These are phyloP conservation scores for Pichia occidentalis DNA, from an alignment of 805 yeast species.

Conservation along the genomic window DNA sequence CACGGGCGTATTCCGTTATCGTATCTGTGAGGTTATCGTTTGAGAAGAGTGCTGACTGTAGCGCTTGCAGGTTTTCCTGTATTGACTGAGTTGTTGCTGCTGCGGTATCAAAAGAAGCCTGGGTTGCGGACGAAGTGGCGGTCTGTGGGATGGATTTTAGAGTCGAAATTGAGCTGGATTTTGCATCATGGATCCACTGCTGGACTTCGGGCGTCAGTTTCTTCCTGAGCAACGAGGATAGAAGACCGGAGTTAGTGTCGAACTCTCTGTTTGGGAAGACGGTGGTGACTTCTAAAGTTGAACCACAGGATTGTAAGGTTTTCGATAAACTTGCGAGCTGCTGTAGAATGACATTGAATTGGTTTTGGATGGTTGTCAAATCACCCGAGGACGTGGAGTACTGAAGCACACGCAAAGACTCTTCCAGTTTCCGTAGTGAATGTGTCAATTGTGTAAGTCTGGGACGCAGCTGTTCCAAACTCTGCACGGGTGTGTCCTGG, in stretches of 20 bases:
- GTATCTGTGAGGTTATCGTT: conserved; percentile 66
- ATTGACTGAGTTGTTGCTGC: conserved; percentile 8
- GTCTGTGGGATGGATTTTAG: background rate
- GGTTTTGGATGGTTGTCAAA: conserved; percentile 70
- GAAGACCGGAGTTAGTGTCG: conserved; percentile 78
- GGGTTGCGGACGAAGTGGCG: background rate
- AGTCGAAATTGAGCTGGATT: conserved; percentile 16
- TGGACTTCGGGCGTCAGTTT: conserved; percentile 87
- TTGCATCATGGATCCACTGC: conserved; percentile 61
- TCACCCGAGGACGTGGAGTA: conserved; percentile 18
- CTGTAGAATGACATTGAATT: conserved; percentile 73
- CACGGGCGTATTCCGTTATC: conserved; percentile 53
- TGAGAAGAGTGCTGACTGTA: conserved; percentile 18
- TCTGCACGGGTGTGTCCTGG: conserved; percentile 49
- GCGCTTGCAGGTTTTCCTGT: conserved; percentile 12
- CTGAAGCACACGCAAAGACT: conserved; percentile 38
- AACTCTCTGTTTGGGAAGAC: conserved; percentile 80
- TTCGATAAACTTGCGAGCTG: conserved; percentile 75
- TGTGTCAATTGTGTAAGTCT: conserved; percentile 57
- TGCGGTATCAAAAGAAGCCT: conserved; percentile 1
- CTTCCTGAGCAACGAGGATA: conserved; percentile 80
- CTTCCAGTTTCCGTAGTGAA: conserved; percentile 50
- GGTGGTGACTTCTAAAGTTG: conserved; percentile 55
- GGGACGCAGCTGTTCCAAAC: conserved; percentile 56
- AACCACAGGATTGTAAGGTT: conserved; percentile 57